Conservation (phyloP, 768 basidiomycete genomes). For the Hemileccinum rubropunctum region DNA sequence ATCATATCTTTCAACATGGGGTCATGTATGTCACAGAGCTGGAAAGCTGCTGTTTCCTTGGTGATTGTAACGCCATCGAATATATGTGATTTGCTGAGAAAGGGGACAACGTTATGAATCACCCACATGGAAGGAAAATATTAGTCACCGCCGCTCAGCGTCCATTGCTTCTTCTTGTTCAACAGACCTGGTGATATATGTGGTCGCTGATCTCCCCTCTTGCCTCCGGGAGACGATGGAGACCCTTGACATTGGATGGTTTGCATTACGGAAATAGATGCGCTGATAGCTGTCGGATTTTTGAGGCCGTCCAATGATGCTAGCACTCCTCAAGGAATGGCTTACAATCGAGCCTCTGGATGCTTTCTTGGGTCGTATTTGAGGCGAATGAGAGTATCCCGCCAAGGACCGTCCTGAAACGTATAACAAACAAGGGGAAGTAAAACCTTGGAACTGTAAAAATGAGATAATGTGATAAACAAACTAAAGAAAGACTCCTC, state of each 20-base stretch:
- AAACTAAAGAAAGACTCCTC: conserved; percentile 17
- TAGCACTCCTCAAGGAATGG: conserved; percentile 2
- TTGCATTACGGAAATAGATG: conserved; percentile 85
- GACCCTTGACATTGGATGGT: conserved; percentile 74
- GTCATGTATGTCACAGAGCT: conserved; percentile 90
- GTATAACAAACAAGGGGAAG: conserved; percentile 83
- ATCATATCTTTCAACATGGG: conserved; percentile 82
- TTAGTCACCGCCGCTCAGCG: conserved; percentile 30
- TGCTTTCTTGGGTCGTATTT: conserved; percentile 88
- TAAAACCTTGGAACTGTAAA: conserved; percentile 69
- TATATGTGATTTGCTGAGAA: conserved; percentile 64
- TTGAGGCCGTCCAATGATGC: not conserved
- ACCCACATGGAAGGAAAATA: not conserved
- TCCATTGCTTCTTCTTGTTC: conserved; percentile 34
- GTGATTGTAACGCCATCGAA: conserved; percentile 84
- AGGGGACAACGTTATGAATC: not conserved
- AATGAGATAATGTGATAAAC: conserved; percentile 3
- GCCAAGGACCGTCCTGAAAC: conserved; percentile 92
- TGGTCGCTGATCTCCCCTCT: conserved; percentile 37
- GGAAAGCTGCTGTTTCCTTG: conserved; percentile 89
- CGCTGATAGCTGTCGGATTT: conserved; percentile 78
- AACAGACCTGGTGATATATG: conserved; percentile 28
- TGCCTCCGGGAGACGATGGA: conserved; percentile 68
- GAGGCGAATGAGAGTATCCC: conserved; percentile 82
- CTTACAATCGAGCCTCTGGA: conserved; percentile 72